These are phyloP conservation scores for Fusarium acutatum DNA, from an alignment of 2,329 filamentous ascomycete species.

Conservation along the genomic window DNA sequence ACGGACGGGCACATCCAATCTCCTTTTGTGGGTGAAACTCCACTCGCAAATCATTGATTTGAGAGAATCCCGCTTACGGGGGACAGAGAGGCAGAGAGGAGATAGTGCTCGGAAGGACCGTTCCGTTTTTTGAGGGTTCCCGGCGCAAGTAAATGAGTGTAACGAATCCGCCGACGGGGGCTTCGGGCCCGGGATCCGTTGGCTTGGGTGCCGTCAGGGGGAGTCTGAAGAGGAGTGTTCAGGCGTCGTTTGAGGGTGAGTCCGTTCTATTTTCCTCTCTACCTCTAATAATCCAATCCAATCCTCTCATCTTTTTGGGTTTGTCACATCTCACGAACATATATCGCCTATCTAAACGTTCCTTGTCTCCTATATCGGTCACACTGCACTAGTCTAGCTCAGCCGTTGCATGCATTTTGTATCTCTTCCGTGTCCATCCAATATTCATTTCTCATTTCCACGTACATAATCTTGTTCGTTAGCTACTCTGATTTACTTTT, in stretches of 20 bases:
- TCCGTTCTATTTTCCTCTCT: slow-evolving; percentile 5
- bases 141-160: slow-evolving; percentile 55
- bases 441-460: slow-evolving; percentile 1
- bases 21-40: not conserved
- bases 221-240: slow-evolving; percentile 65
- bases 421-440: not conserved
- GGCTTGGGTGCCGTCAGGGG: slow-evolving; percentile 50
- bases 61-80: slow-evolving; percentile 10
- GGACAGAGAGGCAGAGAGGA: not conserved
- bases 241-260: slow-evolving; percentile 69
- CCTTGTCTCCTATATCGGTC: slow-evolving; percentile 5
- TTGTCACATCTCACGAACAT: not conserved
- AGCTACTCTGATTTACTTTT: not conserved
- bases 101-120: slow-evolving; percentile 9
- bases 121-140: not conserved
- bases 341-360: slow-evolving; percentile 20
- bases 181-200: slow-evolving; percentile 58
- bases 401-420: not conserved
- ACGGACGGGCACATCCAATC: not conserved
- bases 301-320: not conserved
- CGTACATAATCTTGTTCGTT: not conserved
- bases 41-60: slow-evolving; percentile 16
- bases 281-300: not conserved
- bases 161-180: slow-evolving; percentile 62
- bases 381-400: not conserved